Base-by-base conservation (phyloP, 805 yeast genomes). In the Wickerhamiella nectarea region DNA sequence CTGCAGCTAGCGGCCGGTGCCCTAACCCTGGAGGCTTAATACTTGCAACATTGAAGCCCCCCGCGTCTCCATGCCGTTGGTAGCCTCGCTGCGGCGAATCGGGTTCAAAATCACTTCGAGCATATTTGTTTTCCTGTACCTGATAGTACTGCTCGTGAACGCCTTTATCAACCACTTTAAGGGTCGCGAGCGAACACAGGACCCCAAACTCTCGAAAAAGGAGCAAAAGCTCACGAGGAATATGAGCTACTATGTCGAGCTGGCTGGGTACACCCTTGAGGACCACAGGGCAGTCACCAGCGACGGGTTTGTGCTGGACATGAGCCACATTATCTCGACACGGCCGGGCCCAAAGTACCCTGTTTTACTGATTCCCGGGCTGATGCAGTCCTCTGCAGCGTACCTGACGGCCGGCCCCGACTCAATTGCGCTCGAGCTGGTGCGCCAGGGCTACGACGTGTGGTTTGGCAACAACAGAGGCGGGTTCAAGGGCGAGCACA, bases 381-480 rank as follows among this genome's bases (percentile, higher is more conserved):
- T 89, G 11, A 64, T 89, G 49, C 94, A 87, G 56, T 80, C 93
- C 18, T 76, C 89, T 0, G 95, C 87, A 0, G 80, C 95, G 0
- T 89, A 72, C 59, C 70, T 89, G 22, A 78, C 94, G 0, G 66
- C 82, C n/a, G 98, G 97, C 0, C 68, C 70, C 45, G 75, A 80
- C 47, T 80, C 94, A 9, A 61, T 91, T 35, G 91, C 89, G 0
- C 51, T 63, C 51, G 74, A 69, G 57, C 70, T 67, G 56, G 78
- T 78, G 48, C 85, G 86, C 46, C 58, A 76, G 38, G 96, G 96
- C 1, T 89, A 75, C 60, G 98, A 89, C 57, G 96, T 89, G 5
- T 89, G 94, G 89, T 66, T 89, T 49, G 97, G 97, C 1, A 85
- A 84, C 60, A 85, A 84, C 56, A 64, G 98, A 49, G 80, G 95